Percentiles rank a stretch among this genome's conserved stretches.
phyloP scores from a whole-genome alignment of 2,329 filamentous ascomycete genomes.

The Neodidymelliopsis sp. region DNA sequence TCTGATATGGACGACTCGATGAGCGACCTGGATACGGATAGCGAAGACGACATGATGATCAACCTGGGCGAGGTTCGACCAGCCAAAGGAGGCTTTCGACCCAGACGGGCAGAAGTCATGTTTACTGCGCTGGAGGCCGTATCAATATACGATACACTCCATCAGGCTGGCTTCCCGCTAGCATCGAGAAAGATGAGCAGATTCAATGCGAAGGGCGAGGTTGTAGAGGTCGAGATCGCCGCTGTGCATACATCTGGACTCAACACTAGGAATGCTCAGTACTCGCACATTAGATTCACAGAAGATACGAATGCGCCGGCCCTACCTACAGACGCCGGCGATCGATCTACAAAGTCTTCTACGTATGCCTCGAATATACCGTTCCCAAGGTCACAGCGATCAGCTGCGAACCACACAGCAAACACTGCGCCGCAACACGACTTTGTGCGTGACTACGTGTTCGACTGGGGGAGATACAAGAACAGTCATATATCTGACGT shows the following conservation, averaged over 20 bases:
- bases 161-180: constrained; percentile 26
- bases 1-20: constrained; percentile 13
- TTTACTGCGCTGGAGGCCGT: constrained; percentile 28
- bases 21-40: constrained; percentile 23
- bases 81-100: constrained; percentile 4
- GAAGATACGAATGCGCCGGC: not conserved
- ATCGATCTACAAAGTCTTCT: constrained; percentile 8
- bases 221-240: constrained; percentile 9
- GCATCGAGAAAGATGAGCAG: constrained; percentile 12
- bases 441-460: constrained; percentile 30
- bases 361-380: constrained; percentile 9
- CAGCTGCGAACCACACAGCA: constrained; percentile 2
- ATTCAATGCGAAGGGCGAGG: constrained; percentile 22
- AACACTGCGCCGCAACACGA: constrained; percentile 22
- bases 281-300: constrained; percentile 7
- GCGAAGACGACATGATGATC: constrained; percentile 31
- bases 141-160: constrained; percentile 24
- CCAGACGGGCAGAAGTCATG: constrained; percentile 26
- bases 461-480: constrained; percentile 26
- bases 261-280: constrained; percentile 1
- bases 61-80: constrained; percentile 26
- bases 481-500: constrained; percentile 30
- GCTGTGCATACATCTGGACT: constrained; percentile 3
- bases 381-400: constrained; percentile 20
- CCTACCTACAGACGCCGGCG: not conserved